These are phyloP conservation scores for Tylopilus plumbeoviolaceoides DNA, from an alignment of 768 basidiomycete genomes.

Conservation along the genomic window DNA sequence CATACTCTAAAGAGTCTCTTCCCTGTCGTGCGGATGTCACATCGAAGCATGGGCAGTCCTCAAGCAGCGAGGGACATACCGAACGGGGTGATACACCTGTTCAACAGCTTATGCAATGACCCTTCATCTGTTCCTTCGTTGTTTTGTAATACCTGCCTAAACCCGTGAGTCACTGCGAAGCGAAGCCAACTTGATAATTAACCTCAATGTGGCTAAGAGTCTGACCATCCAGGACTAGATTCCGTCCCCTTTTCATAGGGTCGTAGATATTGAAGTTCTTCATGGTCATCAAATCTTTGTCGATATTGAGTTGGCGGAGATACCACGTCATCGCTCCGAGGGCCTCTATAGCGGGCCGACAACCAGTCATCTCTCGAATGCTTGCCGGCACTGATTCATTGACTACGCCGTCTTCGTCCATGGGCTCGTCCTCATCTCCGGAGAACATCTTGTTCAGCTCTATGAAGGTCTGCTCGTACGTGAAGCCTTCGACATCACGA, in stretches of 20 bases:
- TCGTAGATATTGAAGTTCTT: conserved; percentile 98
- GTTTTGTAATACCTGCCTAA: conserved; percentile 71
- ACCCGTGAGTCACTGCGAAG: conserved; percentile 4
- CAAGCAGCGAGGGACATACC: conserved; percentile 42
- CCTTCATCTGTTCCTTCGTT: conserved; percentile 94
- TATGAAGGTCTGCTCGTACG: conserved; percentile 63
- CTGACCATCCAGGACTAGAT: conserved; percentile 87
- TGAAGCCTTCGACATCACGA: conserved; percentile 76
- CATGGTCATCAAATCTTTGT: conserved; percentile 92
- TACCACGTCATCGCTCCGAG: conserved; percentile 95
- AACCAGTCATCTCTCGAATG: conserved; percentile 69
- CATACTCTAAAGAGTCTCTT: conserved; percentile 96
- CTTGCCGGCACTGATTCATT: conserved; percentile 54
- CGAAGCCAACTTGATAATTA: conserved; percentile 6
- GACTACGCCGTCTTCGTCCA: conserved; percentile 41
- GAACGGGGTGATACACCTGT: conserved; percentile 86
- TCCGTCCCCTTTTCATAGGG: conserved; percentile 88
- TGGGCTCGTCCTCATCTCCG: conserved; percentile 38
- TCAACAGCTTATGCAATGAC: conserved; percentile 76
- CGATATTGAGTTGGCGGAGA: conserved; percentile 90
- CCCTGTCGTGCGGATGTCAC: conserved; percentile 42
- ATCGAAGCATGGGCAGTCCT: not conserved
- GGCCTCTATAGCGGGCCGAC: conserved; percentile 70
- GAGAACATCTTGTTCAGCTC: conserved; percentile 69
- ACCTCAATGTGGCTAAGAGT: conserved; percentile 95